Evolutionary conservation across 805 yeast species (phyloP).

Genomic region (Candida cerambycidarum): DNA sequence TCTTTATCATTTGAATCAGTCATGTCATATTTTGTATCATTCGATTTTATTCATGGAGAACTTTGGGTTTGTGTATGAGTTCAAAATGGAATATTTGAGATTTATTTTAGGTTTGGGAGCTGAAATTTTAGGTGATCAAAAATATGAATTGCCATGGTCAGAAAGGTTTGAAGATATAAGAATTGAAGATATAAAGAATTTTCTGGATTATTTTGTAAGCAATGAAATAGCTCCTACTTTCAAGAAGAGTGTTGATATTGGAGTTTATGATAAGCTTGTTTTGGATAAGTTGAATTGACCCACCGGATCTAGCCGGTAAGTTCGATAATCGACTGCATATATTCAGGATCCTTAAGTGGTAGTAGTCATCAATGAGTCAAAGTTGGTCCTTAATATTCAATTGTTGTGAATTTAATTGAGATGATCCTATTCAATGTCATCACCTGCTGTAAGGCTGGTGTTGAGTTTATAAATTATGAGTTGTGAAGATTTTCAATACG

Average conservation of each 20-base stretch:
- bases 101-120: slow-evolving; percentile 4
- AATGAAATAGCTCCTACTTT: slow-evolving; percentile 16
- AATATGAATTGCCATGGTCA: background rate
- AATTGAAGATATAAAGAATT: slow-evolving; percentile 16
- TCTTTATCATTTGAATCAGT: slow-evolving; percentile 1
- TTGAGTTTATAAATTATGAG: no score
- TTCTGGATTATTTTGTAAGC: slow-evolving; percentile 21
- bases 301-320: background rate
- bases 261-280: slow-evolving; percentile 7
- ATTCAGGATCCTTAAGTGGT: no score
- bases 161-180: slow-evolving; percentile 12
- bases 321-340: no score
- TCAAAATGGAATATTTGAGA: slow-evolving; percentile 16
- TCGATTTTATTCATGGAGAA: slow-evolving; percentile 12
- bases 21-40: slow-evolving; percentile 8
- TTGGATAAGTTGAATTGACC: slow-evolving; percentile 6
- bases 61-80: slow-evolving; percentile 17
- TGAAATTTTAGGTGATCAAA: background rate
- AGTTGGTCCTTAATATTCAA: no score
- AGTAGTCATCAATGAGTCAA: no score
- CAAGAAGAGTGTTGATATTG: slow-evolving; percentile 5
- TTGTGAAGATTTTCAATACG: no score
- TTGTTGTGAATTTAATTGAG: no score
- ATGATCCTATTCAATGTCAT: no score
- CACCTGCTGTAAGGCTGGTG: no score